These are phyloP conservation scores for Penicillium soppii DNA, from an alignment of 495 filamentous ascomycete genomes.

Conservation along the genomic window DNA sequence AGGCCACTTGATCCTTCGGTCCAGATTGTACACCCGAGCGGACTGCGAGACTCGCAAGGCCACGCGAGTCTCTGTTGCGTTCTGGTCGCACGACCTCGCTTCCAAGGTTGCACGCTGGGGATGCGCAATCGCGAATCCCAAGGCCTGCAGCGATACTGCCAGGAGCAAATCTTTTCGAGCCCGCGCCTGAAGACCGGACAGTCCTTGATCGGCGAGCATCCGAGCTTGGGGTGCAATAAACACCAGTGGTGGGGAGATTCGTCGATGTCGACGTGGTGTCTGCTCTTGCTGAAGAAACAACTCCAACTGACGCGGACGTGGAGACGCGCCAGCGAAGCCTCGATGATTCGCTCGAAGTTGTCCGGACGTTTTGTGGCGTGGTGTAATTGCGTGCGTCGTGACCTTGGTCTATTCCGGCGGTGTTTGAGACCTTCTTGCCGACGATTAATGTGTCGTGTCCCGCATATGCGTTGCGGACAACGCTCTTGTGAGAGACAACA, in stretches of 20 bases:
- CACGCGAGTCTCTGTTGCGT: not conserved
- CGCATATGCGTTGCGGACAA: not conserved
- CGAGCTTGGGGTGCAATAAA: not conserved
- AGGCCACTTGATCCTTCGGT: not conserved
- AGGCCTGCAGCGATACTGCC: not conserved
- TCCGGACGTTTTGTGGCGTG: not conserved
- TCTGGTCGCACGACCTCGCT: not conserved
- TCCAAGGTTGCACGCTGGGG: not conserved
- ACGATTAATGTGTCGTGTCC: not conserved
- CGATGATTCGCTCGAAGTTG: not conserved
- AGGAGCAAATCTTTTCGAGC: not conserved
- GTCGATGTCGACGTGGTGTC: too few relatives aligned
- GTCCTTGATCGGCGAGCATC: not conserved
- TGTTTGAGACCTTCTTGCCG: not conserved
- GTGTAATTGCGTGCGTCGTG: not conserved
- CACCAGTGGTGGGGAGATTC: too few relatives aligned
- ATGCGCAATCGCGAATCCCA: not conserved
- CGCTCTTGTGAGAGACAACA: not conserved
- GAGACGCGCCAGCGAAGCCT: slow-evolving; percentile 5
- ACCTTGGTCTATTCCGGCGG: not conserved
- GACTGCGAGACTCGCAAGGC: not conserved
- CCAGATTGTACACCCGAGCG: not conserved
- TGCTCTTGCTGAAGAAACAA: too few relatives aligned
- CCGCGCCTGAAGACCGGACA: not conserved
- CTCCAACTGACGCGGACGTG: too few relatives aligned